Percentiles rank a stretch among this genome's conserved stretches.
These are phyloP conservation scores for Neopestalotiopsis clavispora DNA, from an alignment of 2,329 filamentous ascomycete genomes.

Conservation along the genomic window DNA sequence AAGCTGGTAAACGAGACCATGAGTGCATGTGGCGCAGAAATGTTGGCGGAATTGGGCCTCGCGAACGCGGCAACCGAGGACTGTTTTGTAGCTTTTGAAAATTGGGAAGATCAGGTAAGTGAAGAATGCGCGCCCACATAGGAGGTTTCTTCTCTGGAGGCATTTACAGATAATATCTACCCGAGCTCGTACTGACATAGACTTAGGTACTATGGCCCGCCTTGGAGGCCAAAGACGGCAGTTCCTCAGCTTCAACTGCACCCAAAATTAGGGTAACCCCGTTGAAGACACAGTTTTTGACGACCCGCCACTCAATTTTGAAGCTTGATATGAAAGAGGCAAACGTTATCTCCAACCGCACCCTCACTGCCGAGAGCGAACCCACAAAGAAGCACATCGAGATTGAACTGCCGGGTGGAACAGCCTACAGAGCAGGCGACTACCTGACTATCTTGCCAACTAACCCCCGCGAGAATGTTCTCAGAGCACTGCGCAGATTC, in stretches of 20 bases:
- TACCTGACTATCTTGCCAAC: conserved; percentile 77
- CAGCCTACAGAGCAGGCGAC: conserved; percentile 74
- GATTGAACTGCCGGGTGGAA: conserved; percentile 68
- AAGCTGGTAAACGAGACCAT: conserved; percentile 55
- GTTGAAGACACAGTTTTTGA: neutral
- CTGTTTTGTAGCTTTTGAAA: conserved; percentile 62
- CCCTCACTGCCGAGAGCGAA: conserved; percentile 54
- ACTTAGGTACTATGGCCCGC: neutral
- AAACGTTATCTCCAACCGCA: conserved; percentile 57
- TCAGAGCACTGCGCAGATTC: conserved; percentile 69
- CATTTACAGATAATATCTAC: neutral
- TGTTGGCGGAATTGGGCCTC: conserved; percentile 51
- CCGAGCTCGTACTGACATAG: neutral
- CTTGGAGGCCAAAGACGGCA: neutral
- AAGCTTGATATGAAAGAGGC: conserved; percentile 65
- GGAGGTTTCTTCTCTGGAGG: neutral
- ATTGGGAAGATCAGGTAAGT: conserved; percentile 56
- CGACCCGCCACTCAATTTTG: conserved; percentile 52
- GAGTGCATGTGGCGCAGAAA: conserved; percentile 49
- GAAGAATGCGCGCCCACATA: neutral
- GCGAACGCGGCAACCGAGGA: conserved; percentile 59
- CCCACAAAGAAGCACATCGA: conserved; percentile 69
- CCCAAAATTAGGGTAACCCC: conserved; percentile 30
- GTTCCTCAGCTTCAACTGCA: conserved; percentile 38
- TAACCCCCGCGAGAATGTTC: conserved; percentile 67